Conservation (phyloP, 768 basidiomycete species). For the Lactarius indigo region DNA sequence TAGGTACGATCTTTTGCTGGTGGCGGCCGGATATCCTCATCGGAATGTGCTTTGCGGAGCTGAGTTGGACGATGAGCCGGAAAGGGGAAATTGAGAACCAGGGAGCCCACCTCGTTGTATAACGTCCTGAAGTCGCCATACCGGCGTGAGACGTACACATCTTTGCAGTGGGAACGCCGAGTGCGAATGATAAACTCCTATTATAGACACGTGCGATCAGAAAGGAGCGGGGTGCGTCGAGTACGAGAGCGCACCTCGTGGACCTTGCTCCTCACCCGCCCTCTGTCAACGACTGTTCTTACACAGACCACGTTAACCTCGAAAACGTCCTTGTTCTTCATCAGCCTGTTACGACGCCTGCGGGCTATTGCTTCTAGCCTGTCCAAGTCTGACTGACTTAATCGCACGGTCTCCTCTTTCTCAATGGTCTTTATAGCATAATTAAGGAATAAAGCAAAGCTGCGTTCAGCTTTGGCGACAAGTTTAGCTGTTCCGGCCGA, state of each 20-base stretch:
- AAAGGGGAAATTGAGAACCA: slow-evolving; percentile 1
- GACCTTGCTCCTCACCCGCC: slow-evolving; percentile 75
- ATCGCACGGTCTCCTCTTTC: slow-evolving; percentile 84
- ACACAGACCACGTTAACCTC: slow-evolving; percentile 92
- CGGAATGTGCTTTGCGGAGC: slow-evolving; percentile 85
- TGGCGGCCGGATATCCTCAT: slow-evolving; percentile 74
- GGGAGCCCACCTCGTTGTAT: slow-evolving; percentile 63
- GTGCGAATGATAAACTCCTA: slow-evolving; percentile 97
- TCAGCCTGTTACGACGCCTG: slow-evolving; percentile 51
- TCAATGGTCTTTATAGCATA: slow-evolving; percentile 81
- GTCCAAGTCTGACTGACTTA: slow-evolving; percentile 81
- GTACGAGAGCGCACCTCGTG: slow-evolving; percentile 67
- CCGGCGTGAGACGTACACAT: slow-evolving; percentile 85
- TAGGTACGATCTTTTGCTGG: slow-evolving; percentile 86
- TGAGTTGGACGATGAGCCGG: slow-evolving; percentile 34
- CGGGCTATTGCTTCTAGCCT: slow-evolving; percentile 69
- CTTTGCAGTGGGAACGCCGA: slow-evolving; percentile 61
- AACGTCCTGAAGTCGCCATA: slow-evolving; percentile 95
- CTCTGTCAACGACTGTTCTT: slow-evolving; percentile 76
- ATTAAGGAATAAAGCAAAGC: slow-evolving; percentile 75
- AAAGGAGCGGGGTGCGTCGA: slow-evolving; percentile 1
- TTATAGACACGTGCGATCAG: slow-evolving; percentile 32
- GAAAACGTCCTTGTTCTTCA: slow-evolving; percentile 55
- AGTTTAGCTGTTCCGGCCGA: slow-evolving; percentile 61
- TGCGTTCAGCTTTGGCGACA: slow-evolving; percentile 77